Evolutionary conservation across 257 asterid genomes (phyloP).

Genomic region (Linaria vulgaris): DNA sequence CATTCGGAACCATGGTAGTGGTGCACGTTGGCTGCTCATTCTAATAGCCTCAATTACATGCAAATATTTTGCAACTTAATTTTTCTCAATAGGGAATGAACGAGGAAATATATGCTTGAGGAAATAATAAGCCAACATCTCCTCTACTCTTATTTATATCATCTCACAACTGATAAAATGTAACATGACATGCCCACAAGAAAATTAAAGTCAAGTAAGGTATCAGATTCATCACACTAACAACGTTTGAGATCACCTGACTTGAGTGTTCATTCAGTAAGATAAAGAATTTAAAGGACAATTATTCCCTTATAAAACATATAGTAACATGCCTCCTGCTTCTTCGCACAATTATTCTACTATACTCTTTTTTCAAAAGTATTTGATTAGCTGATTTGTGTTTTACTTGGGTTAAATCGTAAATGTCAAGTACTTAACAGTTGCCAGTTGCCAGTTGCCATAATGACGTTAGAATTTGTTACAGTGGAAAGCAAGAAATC

Average conservation of each 20-base stretch:
- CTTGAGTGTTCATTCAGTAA: constrained; percentile 4
- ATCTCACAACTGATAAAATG: too few species aligned
- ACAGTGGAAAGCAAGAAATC: too few species aligned
- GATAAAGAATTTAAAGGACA: background rate
- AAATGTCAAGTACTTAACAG: too few species aligned
- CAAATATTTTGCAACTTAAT: background rate
- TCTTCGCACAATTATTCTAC: too few species aligned
- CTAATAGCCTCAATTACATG: background rate
- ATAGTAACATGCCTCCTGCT: background rate
- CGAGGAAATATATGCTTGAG: background rate
- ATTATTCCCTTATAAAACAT: too few species aligned
- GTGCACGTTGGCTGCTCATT: constrained; percentile 39
- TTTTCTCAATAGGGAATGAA: background rate
- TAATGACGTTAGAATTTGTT: too few species aligned
- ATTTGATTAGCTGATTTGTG: too few species aligned
- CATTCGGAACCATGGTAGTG: constrained; percentile 42
- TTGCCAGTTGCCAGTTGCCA: too few species aligned
- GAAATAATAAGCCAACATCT: background rate
- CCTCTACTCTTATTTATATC: constrained; percentile 26
- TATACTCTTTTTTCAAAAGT: too few species aligned
- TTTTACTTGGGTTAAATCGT: too few species aligned
- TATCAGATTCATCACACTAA: constrained; percentile 31
- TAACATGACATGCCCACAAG: constrained; percentile 9
- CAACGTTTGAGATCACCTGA: constrained; percentile 21
- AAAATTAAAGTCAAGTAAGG: constrained; percentile 27